Conservation (phyloP, 2,329 filamentous ascomycete genomes). For the Arachnopeziza araneosa region DNA sequence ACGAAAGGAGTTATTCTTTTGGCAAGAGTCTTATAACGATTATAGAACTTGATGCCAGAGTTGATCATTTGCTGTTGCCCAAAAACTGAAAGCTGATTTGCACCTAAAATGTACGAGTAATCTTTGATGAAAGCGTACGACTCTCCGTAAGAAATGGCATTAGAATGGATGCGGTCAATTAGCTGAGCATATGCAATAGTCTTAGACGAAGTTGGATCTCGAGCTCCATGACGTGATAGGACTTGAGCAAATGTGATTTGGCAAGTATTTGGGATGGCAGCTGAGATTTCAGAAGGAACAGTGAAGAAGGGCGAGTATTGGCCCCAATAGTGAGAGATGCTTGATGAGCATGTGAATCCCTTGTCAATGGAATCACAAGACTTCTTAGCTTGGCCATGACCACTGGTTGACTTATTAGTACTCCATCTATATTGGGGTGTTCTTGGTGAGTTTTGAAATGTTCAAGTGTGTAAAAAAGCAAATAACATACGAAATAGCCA, state of each 20-base stretch:
- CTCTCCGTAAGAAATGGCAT: constrained; percentile 49
- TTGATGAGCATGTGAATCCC: constrained; percentile 29
- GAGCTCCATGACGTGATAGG: constrained; percentile 78
- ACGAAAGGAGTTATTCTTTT: constrained; percentile 57
- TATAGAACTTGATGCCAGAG: constrained; percentile 71
- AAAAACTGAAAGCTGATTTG: constrained; percentile 63
- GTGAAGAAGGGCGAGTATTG: constrained; percentile 84
- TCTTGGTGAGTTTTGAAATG: neutral
- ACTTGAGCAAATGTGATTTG: constrained; percentile 73
- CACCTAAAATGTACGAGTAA: constrained; percentile 66
- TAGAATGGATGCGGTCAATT: constrained; percentile 58
- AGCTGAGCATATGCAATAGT: constrained; percentile 56
- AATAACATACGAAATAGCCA: constrained; percentile 1
- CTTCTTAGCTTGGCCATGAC: neutral
- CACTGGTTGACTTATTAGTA: neutral
- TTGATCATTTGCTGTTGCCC: constrained; percentile 66
- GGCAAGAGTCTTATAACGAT: constrained; percentile 62
- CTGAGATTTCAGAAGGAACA: constrained; percentile 60
- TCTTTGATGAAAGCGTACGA: constrained; percentile 65
- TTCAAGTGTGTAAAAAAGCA: neutral
- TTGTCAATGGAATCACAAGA: constrained; percentile 26
- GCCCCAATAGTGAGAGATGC: constrained; percentile 55
- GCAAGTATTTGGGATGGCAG: constrained; percentile 59
- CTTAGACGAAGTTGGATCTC: constrained; percentile 71
- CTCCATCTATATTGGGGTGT: neutral